A percentile compares a stretch with the other conserved stretches of the same genome.
Evolutionary conservation across 2,329 filamentous ascomycete genomes (phyloP).

Genomic region (Phyllosticta citribraziliensis): DNA sequence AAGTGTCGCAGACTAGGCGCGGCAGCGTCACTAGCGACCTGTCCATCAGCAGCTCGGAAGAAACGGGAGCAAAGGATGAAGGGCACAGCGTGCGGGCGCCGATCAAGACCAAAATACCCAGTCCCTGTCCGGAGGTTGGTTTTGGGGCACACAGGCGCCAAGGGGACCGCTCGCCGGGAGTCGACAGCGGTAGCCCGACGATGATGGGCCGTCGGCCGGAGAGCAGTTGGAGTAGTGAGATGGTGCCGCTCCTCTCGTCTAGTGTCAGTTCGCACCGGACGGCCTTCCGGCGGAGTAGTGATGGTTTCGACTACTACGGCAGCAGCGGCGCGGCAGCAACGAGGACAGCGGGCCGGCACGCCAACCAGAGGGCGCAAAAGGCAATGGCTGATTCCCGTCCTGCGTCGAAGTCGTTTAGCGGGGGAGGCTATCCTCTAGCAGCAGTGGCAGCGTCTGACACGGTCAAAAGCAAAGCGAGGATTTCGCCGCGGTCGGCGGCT

Average conservation of each 20-base stretch:
- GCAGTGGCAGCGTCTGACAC: neutral
- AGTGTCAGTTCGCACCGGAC: constrained; percentile 6
- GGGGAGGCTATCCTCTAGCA: neutral
- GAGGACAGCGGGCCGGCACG: neutral
- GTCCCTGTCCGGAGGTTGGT: neutral
- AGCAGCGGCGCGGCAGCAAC: neutral
- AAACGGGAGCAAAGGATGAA: neutral
- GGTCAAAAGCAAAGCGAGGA: neutral
- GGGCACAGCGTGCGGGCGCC: neutral
- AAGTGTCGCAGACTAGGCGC: neutral
- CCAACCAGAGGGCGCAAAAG: neutral
- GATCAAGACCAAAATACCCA: constrained; percentile 3
- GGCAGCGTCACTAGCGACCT: constrained; percentile 2
- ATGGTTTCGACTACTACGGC: neutral
- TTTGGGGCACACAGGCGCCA: neutral
- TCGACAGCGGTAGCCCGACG: neutral
- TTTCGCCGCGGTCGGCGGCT: neutral
- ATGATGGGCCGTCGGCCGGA: neutral
- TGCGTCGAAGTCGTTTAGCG: neutral
- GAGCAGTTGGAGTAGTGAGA: neutral
- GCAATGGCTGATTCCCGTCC: neutral
- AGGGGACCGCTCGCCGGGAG: neutral
- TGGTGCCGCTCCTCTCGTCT: constrained; percentile 3
- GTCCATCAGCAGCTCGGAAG: constrained; percentile 6
- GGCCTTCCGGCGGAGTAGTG: constrained; percentile 1